Conservation (phyloP, 1,284 basidiomycete genomes). For the Cutaneotrichosporon cyanovorans region DNA sequence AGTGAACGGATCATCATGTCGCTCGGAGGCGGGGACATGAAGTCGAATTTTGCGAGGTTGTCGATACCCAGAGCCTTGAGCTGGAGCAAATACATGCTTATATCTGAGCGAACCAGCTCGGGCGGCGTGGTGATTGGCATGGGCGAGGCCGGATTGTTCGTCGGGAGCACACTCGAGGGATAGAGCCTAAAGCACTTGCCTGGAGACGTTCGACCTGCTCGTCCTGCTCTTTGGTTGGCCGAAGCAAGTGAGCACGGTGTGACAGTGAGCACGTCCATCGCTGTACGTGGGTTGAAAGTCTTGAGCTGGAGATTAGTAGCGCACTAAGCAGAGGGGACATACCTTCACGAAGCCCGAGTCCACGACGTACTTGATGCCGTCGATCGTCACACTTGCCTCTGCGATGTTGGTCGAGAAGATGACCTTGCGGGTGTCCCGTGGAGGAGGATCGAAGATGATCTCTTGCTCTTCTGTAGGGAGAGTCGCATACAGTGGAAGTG, state of each 20-base stretch:
- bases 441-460: conserved; percentile 69
- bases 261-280: conserved; percentile 70
- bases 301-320: conserved; percentile 58
- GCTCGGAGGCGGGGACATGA: conserved; percentile 80
- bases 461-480: conserved; percentile 78
- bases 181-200: conserved; percentile 94
- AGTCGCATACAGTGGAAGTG: conserved; percentile 80
- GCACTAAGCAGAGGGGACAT: conserved; percentile 15
- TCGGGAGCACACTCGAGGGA: conserved; percentile 56
- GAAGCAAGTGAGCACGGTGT: conserved; percentile 76
- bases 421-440: conserved; percentile 72
- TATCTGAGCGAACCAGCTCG: conserved; percentile 81
- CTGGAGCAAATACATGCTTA: conserved; percentile 80
- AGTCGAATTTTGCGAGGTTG: conserved; percentile 78
- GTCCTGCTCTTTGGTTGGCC: conserved; percentile 77
- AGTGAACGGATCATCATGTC: conserved; percentile 75
- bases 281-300: conserved; percentile 70
- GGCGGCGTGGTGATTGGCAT: conserved; percentile 64
- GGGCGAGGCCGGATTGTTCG: conserved; percentile 46
- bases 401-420: conserved; percentile 94
- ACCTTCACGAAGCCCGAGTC: conserved; percentile 95
- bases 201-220: conserved; percentile 80
- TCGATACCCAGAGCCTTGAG: conserved; percentile 91
- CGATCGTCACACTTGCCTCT: conserved; percentile 94
- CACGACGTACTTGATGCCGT: conserved; percentile 89